Evolutionary conservation across 345 rosid genomes (phyloP).

Genomic region (Pugionium dolabratum): DNA sequence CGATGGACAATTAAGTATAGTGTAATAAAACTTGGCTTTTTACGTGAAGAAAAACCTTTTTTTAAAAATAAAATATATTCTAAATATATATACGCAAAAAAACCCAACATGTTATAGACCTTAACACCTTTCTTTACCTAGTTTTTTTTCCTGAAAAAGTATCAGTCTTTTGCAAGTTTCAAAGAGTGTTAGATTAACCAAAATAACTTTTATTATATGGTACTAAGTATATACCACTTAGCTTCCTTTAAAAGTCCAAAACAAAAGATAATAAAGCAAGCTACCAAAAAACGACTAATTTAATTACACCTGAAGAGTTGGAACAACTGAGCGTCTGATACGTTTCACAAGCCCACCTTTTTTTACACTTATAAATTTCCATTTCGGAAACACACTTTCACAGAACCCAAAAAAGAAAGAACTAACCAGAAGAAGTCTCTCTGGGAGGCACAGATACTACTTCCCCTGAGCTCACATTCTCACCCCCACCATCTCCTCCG

Average conservation of each 20-base stretch:
- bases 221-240: background rate
- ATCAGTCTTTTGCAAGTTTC: background rate
- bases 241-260: slow-evolving; percentile 13
- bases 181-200: background rate
- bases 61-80: no score
- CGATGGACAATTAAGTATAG: background rate
- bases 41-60: no score
- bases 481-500: slow-evolving; percentile 29
- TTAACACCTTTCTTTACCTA: no score
- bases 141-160: background rate
- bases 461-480: slow-evolving; percentile 39
- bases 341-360: slow-evolving; percentile 12
- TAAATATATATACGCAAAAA: no score
- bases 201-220: slow-evolving; percentile 22
- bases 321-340: slow-evolving; percentile 11
- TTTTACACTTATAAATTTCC: slow-evolving; percentile 30
- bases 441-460: slow-evolving; percentile 27
- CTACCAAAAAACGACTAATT: slow-evolving; percentile 30
- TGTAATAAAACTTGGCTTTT: background rate
- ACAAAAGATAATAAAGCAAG: slow-evolving; percentile 21
- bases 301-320: slow-evolving; percentile 29
- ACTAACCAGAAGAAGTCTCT: slow-evolving; percentile 40
- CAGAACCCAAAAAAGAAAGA: background rate
- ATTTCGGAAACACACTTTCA: slow-evolving; percentile 16
- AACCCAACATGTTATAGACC: no score